Evolutionary conservation across 805 yeast genomes (phyloP).

Genomic region (Metschnikowia gelsemii): DNA sequence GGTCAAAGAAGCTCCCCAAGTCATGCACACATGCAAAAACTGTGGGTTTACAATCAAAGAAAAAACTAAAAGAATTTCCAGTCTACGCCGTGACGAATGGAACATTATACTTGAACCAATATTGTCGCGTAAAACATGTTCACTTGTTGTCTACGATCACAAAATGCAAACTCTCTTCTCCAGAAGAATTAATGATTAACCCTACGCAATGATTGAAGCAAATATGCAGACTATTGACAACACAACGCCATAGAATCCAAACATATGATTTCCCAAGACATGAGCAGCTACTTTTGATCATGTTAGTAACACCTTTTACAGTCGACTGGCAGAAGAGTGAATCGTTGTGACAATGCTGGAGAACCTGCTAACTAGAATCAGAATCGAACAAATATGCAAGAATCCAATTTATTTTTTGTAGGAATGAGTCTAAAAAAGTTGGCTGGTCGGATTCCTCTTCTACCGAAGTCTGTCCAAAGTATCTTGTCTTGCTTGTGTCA

Average conservation of each 20-base stretch:
- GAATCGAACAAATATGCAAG: conserved; percentile 13
- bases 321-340: conserved; percentile 11
- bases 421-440: conserved; percentile 6
- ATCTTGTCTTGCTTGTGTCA: conserved; percentile 5
- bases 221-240: conserved; percentile 7
- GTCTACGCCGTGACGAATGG: conserved; percentile 22
- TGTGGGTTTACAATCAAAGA: conserved; percentile 30
- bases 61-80: conserved; percentile 12
- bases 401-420: conserved; percentile 12
- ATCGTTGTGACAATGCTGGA: conserved; percentile 4
- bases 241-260: conserved; percentile 9
- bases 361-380: conserved; percentile 8
- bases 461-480: conserved; percentile 8
- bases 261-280: conserved; percentile 6
- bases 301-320: conserved; percentile 9
- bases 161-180: conserved; percentile 14
- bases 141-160: conserved; percentile 20
- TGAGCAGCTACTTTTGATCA: conserved; percentile 11
- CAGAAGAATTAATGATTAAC: conserved; percentile 5
- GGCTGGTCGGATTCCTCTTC: conserved; percentile 8
- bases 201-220: conserved; percentile 6
- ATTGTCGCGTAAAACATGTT: conserved; percentile 16
- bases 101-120: conserved; percentile 20
- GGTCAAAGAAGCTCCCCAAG: conserved; percentile 25
- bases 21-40: conserved; percentile 31